These are phyloP conservation scores for Cordia subcordata DNA, from an alignment of 257 asterid species.

Conservation along the genomic window DNA sequence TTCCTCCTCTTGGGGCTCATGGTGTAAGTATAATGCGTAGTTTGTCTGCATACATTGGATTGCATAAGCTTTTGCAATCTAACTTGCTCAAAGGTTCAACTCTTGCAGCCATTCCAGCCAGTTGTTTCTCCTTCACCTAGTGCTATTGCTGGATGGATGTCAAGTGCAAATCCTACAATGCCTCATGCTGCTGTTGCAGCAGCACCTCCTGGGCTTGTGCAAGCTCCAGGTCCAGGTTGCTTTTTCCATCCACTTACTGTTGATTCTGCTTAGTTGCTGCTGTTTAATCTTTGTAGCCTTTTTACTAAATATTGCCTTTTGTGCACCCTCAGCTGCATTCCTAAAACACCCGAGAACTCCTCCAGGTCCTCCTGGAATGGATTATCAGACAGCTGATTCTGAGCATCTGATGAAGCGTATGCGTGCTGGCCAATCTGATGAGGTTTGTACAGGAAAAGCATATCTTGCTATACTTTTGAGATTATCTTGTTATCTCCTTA, in stretches of 20 bases:
- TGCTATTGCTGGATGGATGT: constrained; percentile 71
- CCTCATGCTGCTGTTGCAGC: constrained; percentile 30
- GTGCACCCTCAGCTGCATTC: constrained; percentile 40
- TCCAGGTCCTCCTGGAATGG: constrained; percentile 53
- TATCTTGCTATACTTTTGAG: neutral
- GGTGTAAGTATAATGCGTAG: constrained; percentile 33
- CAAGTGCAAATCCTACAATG: constrained; percentile 29
- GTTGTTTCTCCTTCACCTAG: constrained; percentile 40
- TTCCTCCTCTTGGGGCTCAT: constrained; percentile 53
- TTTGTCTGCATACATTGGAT: neutral
- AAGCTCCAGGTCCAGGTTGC: constrained; percentile 10
- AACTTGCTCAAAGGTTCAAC: neutral
- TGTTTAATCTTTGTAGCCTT: neutral
- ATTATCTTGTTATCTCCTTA: neutral
- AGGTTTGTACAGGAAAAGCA: constrained; percentile 22
- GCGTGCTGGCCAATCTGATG: constrained; percentile 55
- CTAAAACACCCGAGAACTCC: constrained; percentile 64
- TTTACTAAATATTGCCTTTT: neutral
- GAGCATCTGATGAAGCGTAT: constrained; percentile 61
- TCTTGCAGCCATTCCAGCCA: constrained; percentile 18
- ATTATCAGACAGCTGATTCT: constrained; percentile 55
- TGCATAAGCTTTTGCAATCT: neutral
- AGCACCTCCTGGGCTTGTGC: constrained; percentile 20
- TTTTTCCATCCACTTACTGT: neutral
- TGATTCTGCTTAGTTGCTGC: too few species aligned